These are phyloP conservation scores for Claviceps purpurea DNA, from an alignment of 2,329 filamentous ascomycete species.

Conservation along the genomic window DNA sequence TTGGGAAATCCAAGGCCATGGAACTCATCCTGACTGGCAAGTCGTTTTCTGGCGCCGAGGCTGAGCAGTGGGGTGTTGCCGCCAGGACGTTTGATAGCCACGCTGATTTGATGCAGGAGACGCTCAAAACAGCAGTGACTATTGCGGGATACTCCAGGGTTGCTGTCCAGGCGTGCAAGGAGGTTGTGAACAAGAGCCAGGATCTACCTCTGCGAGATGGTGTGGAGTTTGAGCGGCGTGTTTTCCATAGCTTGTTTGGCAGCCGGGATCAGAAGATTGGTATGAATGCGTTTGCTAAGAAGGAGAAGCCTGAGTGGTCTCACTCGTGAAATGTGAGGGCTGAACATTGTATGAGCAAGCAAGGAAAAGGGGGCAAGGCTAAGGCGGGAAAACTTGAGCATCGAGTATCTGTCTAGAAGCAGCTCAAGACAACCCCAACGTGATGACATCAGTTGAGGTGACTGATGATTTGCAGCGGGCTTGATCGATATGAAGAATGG, in stretches of 20 bases:
- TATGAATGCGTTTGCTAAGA: constrained; percentile 90
- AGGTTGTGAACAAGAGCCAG: constrained; percentile 99
- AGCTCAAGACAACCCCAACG: background rate
- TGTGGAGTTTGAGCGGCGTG: constrained; percentile 82
- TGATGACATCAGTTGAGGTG: too few relatives aligned
- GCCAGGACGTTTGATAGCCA: constrained; percentile 68
- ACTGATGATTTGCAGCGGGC: too few relatives aligned
- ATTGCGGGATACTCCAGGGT: constrained; percentile 80
- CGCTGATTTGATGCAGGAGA: constrained; percentile 69
- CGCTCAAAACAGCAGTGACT: constrained; percentile 71
- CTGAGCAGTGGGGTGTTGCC: constrained; percentile 81
- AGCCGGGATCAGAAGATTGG: constrained; percentile 95
- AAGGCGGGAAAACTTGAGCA: background rate
- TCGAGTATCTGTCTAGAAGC: background rate
- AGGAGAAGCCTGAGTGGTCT: constrained; percentile 85
- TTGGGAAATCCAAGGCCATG: constrained; percentile 81
- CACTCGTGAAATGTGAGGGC: constrained; percentile 43
- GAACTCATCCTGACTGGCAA: constrained; percentile 79
- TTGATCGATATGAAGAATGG: too few relatives aligned
- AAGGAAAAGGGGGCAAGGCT: background rate
- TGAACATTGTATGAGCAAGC: background rate
- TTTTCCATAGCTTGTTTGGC: constrained; percentile 90
- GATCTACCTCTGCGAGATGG: constrained; percentile 78
- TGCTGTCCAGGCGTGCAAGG: constrained; percentile 82
- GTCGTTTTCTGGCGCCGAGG: constrained; percentile 72